Percentiles rank a stretch among this genome's conserved stretches.
These are phyloP conservation scores for Penicillium maclennaniae DNA, from an alignment of 495 filamentous ascomycete genomes.

Conservation along the genomic window DNA sequence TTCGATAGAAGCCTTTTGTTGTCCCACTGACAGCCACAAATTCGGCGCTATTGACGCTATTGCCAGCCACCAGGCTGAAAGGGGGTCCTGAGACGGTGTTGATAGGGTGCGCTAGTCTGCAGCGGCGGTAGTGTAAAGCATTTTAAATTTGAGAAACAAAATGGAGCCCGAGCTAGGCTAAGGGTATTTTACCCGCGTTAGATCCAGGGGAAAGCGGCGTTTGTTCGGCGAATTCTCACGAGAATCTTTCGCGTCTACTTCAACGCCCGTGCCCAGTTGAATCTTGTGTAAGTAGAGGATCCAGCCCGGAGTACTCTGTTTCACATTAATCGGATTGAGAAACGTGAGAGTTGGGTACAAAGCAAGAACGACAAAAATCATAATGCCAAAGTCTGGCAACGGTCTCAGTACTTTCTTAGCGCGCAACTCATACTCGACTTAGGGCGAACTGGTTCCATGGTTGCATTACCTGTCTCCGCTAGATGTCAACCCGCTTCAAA, in stretches of 20 bases:
- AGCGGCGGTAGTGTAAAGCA: neutral
- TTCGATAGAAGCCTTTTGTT: neutral
- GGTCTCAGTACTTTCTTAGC: neutral
- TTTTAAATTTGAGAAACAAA: neutral
- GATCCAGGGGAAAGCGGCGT: neutral
- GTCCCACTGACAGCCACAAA: neutral
- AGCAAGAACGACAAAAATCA: neutral
- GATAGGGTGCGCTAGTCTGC: neutral
- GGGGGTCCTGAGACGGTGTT: neutral
- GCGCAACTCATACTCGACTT: neutral
- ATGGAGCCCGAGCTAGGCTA: conserved; percentile 1
- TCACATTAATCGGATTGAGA: neutral
- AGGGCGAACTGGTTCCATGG: conserved; percentile 8
- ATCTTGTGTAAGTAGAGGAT: neutral
- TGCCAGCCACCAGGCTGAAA: neutral
- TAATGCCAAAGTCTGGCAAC: neutral
- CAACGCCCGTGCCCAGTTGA: neutral
- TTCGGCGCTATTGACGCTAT: conserved; percentile 9
- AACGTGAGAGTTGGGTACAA: neutral
- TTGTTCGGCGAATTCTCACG: neutral
- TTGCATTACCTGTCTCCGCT: neutral
- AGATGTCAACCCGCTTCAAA: conserved; percentile 1
- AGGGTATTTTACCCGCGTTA: neutral
- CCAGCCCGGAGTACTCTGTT: neutral
- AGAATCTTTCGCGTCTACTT: neutral